Evolutionary conservation across 1,139 yeast genomes (phyloP), one percentile per base, ranked within the genome.

Genomic region (Saccharomyces hybrid): DNA sequence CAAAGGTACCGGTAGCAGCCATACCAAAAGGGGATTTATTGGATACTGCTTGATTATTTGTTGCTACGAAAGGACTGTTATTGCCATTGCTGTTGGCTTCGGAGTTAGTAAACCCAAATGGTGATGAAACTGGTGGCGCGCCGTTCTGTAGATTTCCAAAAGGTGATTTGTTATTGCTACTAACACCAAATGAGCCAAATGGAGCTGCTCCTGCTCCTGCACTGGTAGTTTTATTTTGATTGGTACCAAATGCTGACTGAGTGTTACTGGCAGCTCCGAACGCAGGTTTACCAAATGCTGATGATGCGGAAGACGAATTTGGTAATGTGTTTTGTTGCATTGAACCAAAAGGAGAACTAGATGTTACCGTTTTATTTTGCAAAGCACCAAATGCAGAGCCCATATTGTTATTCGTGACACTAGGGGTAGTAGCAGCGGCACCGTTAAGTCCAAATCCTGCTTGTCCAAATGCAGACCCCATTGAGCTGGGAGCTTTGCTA

Each of bases 21-120:
- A n/a, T 34, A 41, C 56, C 57, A 51, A 63, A 63, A 23, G 65
- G 58, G 3, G 65, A 57, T 0, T 19, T 19, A 19, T 19, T 19
- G 23, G 23, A 3, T 19, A 3, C 3, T 19, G 4, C 23, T 9
- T 58, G 19, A 9, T 38, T 38, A 38, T 38, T 11, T 3, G 44
- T 38, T 9, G 25, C 6, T 9, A 5, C 49, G 14, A 47, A 47
- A 9, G 49, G 23, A 19, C 23, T n/a, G 14, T 5, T 28, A 9
- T n/a, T 25, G 5, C 14, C 13, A 3, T 3, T 28, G 32, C 3
- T 25, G 6, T 14, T 23, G 7, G 26, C 16, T 27, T 19, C 8
- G 25, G 26, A 16, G n/a, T 34, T 32, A 2, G 26, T 14, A 13
- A 53, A 41, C 14, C 50, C 55, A 31, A 51, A 54, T 11, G 57